A percentile compares a stretch with the other conserved stretches of the same genome.
phyloP scores from a whole-genome alignment of 257 asterid genomes.

The Ophiorrhiza pumila region DNA sequence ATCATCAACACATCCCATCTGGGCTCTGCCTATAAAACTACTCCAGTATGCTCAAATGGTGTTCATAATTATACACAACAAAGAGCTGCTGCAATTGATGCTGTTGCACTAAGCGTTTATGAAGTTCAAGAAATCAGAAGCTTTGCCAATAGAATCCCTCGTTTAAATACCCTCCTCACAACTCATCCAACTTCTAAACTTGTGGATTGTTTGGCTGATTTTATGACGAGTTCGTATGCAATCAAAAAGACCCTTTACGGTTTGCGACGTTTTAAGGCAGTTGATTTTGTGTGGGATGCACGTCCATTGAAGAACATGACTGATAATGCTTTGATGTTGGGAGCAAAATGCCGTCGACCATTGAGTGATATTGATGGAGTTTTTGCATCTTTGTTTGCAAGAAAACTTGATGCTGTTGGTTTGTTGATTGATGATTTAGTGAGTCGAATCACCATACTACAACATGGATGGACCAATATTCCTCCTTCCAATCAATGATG shows the following conservation, averaged over 20 bases:
- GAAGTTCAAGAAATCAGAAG: slow-evolving; percentile 3
- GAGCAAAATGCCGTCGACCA: slow-evolving; percentile 11
- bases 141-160: neutral
- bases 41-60: neutral
- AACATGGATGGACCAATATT: neutral
- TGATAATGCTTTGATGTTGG: neutral
- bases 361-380: slow-evolving; percentile 13
- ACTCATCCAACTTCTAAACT: neutral
- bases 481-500: too few species aligned
- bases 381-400: slow-evolving; percentile 1
- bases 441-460: slow-evolving; percentile 4
- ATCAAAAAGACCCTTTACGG: slow-evolving; percentile 3
- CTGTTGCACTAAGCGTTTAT: slow-evolving; percentile 20
- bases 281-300: neutral
- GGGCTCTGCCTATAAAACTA: too few species aligned
- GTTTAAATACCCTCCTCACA: slow-evolving; percentile 4
- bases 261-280: slow-evolving; percentile 12
- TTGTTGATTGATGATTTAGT: slow-evolving; percentile 6
- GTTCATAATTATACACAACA: neutral
- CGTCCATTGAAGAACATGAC: slow-evolving; percentile 11
- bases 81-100: slow-evolving; percentile 16
- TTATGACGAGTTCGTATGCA: slow-evolving; percentile 6
- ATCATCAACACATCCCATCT: neutral
- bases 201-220: slow-evolving; percentile 9
- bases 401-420: slow-evolving; percentile 22